A percentile compares a stretch with the other conserved stretches of the same genome.
Conservation (phyloP, 1,139 yeast genomes). For the Tardiomyces blankii region DNA sequence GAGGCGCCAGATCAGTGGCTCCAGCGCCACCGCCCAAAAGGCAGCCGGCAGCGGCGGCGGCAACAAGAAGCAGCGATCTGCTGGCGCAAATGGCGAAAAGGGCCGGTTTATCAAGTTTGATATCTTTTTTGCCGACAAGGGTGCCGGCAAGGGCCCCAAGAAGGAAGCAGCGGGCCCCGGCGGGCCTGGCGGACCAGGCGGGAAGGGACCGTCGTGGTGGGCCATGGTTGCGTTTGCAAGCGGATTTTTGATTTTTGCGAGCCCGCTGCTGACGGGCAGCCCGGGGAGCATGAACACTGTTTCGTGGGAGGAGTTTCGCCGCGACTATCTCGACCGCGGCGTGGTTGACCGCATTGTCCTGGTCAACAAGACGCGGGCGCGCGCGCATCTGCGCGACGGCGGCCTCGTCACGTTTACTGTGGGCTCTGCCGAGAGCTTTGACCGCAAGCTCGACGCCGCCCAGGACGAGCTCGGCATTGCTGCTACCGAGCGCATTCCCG, state of each 20-base stretch:
- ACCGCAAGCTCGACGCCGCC: conserved; percentile 63
- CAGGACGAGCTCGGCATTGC: conserved; percentile 61
- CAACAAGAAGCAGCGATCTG: too few species aligned
- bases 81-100: too few species aligned
- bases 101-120: too few species aligned
- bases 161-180: conserved; percentile 19
- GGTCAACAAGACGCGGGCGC: conserved; percentile 67
- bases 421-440: conserved; percentile 90
- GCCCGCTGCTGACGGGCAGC: conserved; percentile 1
- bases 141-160: too few species aligned
- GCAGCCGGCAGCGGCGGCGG: too few species aligned
- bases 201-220: background rate
- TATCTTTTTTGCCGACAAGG: too few species aligned
- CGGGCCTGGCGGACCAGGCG: conserved; percentile 42
- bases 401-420: conserved; percentile 48
- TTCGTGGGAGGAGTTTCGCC: conserved; percentile 86
- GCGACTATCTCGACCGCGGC: conserved; percentile 71
- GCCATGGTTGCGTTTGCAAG: background rate
- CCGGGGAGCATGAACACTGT: conserved; percentile 25
- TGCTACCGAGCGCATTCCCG: conserved; percentile 63
- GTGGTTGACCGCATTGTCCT: conserved; percentile 67
- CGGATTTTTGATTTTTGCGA: conserved; percentile 1
- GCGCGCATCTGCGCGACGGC: conserved; percentile 27
- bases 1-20: too few species aligned
- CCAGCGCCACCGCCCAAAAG: too few species aligned